A percentile compares a stretch with the other conserved stretches of the same genome.
phyloP scores from a whole-genome alignment of 2,329 filamentous ascomycete species.

The Fusarium sp. region DNA sequence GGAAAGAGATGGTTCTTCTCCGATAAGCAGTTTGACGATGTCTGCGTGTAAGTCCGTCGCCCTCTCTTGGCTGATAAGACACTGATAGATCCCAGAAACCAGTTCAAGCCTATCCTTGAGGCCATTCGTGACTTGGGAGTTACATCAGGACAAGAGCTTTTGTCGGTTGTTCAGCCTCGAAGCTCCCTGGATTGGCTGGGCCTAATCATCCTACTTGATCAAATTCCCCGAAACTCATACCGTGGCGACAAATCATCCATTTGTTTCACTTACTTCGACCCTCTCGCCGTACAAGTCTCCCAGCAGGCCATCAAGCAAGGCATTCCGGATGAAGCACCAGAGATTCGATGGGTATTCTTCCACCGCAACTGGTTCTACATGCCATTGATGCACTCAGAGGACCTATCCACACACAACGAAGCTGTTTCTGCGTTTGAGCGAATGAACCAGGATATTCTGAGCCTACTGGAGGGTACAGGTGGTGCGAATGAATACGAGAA shows the following conservation, averaged over 20 bases:
- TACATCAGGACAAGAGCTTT: conserved; percentile 49
- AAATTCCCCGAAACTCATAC: conserved; percentile 72
- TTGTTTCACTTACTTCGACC: conserved; percentile 69
- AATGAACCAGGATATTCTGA: conserved; percentile 51
- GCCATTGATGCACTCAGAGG: conserved; percentile 71
- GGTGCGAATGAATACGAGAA: conserved; percentile 43
- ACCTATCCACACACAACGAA: conserved; percentile 58
- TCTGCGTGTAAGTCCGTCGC: conserved; percentile 51
- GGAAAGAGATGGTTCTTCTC: conserved; percentile 53
- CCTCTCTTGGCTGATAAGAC: accelerated
- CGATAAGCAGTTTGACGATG: conserved; percentile 52
- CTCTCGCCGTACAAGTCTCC: conserved; percentile 62
- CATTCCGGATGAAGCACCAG: conserved; percentile 46
- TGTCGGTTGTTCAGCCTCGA: conserved; percentile 46
- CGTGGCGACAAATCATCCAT: conserved; percentile 60
- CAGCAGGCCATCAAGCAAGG: conserved; percentile 51
- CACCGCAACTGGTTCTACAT: conserved; percentile 70
- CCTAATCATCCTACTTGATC: conserved; percentile 70
- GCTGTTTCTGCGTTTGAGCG: conserved; percentile 50
- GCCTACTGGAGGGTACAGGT: conserved; percentile 46
- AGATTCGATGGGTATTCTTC: conserved; percentile 52
- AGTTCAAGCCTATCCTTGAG: conserved; percentile 52
- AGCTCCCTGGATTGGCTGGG: conserved; percentile 58
- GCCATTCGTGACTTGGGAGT: conserved; percentile 48
- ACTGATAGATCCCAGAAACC: conserved; percentile 41